Percentiles rank a stretch among this genome's conserved stretches.
Conservation (phyloP, 495 filamentous ascomycete species). For the Apiosordaria backusii region DNA sequence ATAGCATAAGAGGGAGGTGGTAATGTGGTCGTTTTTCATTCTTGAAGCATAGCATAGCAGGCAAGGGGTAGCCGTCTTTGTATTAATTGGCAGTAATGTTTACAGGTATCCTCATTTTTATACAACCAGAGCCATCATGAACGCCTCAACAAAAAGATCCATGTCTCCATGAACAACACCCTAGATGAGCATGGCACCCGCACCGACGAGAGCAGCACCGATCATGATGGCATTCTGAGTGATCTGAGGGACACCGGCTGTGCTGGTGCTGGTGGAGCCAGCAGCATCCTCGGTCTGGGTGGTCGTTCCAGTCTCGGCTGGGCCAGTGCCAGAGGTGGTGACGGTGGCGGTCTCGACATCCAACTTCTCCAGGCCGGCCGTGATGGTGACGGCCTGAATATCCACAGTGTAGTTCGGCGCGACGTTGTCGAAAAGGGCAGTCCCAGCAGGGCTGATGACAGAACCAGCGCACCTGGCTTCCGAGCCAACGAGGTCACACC, state of each 20-base stretch:
- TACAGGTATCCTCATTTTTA: not conserved
- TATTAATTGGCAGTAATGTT: not conserved
- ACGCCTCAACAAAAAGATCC: not conserved
- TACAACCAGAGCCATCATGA: not conserved
- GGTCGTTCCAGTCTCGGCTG: not conserved
- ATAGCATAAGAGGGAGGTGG: too few species aligned
- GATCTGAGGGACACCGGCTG: constrained; percentile 33
- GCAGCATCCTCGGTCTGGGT: constrained; percentile 7
- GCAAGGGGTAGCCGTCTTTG: not conserved
- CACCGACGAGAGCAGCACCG: constrained; percentile 29
- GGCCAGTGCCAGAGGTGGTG: constrained; percentile 11
- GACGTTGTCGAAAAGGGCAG: not conserved
- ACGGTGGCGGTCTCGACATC: constrained; percentile 5
- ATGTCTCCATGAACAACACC: not conserved
- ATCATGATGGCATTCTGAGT: constrained; percentile 31
- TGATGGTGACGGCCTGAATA: constrained; percentile 30
- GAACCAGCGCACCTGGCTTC: not conserved
- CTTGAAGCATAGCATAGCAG: not conserved
- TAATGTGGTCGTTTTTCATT: not conserved
- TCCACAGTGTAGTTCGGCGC: not conserved
- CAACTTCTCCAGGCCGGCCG: constrained; percentile 29
- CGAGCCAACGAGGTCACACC: not conserved
- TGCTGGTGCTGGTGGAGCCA: constrained; percentile 28
- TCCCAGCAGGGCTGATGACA: not conserved
- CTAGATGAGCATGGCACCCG: constrained; percentile 27